phyloP scores from a whole-genome alignment of 1,284 basidiomycete species.

The Pholiota adiposa region DNA sequence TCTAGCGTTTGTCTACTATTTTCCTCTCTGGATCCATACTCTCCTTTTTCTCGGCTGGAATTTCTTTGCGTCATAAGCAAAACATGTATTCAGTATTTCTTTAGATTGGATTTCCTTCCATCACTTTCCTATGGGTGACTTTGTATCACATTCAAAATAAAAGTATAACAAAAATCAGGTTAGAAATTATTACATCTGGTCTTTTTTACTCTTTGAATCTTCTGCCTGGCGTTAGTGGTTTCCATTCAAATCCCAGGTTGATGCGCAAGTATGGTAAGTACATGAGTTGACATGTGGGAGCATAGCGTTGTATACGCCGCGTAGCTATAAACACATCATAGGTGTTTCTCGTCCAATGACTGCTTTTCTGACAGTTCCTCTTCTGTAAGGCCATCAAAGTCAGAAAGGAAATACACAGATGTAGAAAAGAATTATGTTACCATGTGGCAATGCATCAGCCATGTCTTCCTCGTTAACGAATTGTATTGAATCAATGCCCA shows the following conservation, averaged over 20 bases:
- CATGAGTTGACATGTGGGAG: no score
- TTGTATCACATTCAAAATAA: conserved; percentile 15
- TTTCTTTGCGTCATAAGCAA: conserved; percentile 19
- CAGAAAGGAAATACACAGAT: background rate
- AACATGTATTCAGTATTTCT: conserved; percentile 24
- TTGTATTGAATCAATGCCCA: conserved; percentile 75
- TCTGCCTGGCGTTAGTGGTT: no score
- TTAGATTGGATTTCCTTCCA: conserved; percentile 19
- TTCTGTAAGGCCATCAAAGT: background rate
- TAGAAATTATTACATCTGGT: background rate
- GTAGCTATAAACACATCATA: background rate
- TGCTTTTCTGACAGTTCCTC: conserved; percentile 12
- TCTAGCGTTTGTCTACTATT: conserved; percentile 17
- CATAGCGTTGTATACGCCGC: background rate
- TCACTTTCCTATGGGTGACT: conserved; percentile 7
- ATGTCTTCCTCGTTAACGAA: conserved; percentile 48
- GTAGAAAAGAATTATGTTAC: background rate
- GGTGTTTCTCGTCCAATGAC: conserved; percentile 10
- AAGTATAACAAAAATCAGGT: conserved; percentile 8
- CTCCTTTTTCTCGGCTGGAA: conserved; percentile 18
- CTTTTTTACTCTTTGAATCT: background rate
- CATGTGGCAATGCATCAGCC: conserved; percentile 5
- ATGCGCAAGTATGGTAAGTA: no score
- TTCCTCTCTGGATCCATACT: conserved; percentile 17
- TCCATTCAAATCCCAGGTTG: no score